phyloP scores from a whole-genome alignment of 495 filamentous ascomycete species.

The Talaromyces borbonicus region DNA sequence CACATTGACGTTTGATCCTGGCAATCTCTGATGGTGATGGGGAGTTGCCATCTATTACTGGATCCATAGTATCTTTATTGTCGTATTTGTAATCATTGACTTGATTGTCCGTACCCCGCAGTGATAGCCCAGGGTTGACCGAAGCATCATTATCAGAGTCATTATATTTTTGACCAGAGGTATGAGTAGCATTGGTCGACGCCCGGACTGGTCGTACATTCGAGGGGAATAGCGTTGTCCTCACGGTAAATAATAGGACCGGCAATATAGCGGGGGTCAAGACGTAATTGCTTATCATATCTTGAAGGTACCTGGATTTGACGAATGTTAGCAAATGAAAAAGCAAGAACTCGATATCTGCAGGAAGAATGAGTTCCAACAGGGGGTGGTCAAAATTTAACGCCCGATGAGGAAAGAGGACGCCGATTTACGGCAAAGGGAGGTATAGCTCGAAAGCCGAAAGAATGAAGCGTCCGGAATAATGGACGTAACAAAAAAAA shows the following conservation, averaged over 20 bases:
- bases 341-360: too few relatives aligned
- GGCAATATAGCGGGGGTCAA: constrained; percentile 60
- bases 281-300: constrained; percentile 55
- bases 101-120: constrained; percentile 1
- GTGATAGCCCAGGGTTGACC: neutral
- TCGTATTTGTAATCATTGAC: neutral
- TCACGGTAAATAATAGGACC: constrained; percentile 58
- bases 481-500: too few relatives aligned
- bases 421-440: constrained; percentile 3
- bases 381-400: too few relatives aligned
- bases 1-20: constrained; percentile 47
- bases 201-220: constrained; percentile 42
- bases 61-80: neutral
- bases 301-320: constrained; percentile 61
- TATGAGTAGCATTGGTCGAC: constrained; percentile 13
- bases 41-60: neutral
- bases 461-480: too few relatives aligned
- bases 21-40: constrained; percentile 31
- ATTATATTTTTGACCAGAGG: constrained; percentile 3
- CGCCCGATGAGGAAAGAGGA: neutral
- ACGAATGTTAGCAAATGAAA: constrained; percentile 11
- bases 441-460: constrained; percentile 3
- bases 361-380: too few relatives aligned
- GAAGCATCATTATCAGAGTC: neutral
- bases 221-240: constrained; percentile 70